phyloP scores from a whole-genome alignment of 108 stramenopile genomes.

The Nitzschia sp. region DNA sequence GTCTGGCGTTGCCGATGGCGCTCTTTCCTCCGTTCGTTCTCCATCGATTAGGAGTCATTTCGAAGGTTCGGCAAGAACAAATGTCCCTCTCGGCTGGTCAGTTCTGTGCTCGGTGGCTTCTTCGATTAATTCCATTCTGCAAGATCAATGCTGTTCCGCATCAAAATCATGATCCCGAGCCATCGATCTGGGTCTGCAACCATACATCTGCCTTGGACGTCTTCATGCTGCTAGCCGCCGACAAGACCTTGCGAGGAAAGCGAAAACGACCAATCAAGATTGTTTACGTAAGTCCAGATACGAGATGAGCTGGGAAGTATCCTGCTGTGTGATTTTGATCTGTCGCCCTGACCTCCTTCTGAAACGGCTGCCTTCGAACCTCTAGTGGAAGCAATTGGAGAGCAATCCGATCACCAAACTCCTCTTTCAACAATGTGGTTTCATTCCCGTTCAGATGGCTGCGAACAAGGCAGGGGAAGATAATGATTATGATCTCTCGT shows the following conservation, averaged over 20 bases:
- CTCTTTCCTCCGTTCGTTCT: slow-evolving; percentile 67
- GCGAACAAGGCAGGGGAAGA: slow-evolving; percentile 73
- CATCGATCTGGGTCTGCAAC: slow-evolving; percentile 86
- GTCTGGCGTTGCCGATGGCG: slow-evolving; percentile 74
- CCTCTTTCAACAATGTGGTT: slow-evolving; percentile 75
- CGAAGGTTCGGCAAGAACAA: slow-evolving; percentile 36
- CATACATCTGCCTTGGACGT: slow-evolving; percentile 82
- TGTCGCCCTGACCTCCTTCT: no score
- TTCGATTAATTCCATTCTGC: slow-evolving; percentile 84
- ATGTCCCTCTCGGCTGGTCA: slow-evolving; percentile 57
- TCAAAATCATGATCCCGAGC: slow-evolving; percentile 42
- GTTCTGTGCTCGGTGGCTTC: slow-evolving; percentile 81
- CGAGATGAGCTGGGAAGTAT: no score
- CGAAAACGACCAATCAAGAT: slow-evolving; percentile 77
- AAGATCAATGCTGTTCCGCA: slow-evolving; percentile 41
- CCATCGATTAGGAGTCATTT: slow-evolving; percentile 32
- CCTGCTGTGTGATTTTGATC: no score
- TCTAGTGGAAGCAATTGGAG: slow-evolving; percentile 89
- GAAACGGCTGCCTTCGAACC: no score
- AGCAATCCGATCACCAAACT: slow-evolving; percentile 77
- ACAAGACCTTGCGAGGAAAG: slow-evolving; percentile 60
- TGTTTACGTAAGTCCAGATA: slow-evolving; percentile 70
- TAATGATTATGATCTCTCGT: slow-evolving; percentile 72
- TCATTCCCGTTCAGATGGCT: slow-evolving; percentile 83
- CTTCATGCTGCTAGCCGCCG: slow-evolving; percentile 73